Percentiles rank a stretch among this genome's conserved stretches.
Conservation (phyloP, 331 rosid genomes). For the Pyrus hybrid region DNA sequence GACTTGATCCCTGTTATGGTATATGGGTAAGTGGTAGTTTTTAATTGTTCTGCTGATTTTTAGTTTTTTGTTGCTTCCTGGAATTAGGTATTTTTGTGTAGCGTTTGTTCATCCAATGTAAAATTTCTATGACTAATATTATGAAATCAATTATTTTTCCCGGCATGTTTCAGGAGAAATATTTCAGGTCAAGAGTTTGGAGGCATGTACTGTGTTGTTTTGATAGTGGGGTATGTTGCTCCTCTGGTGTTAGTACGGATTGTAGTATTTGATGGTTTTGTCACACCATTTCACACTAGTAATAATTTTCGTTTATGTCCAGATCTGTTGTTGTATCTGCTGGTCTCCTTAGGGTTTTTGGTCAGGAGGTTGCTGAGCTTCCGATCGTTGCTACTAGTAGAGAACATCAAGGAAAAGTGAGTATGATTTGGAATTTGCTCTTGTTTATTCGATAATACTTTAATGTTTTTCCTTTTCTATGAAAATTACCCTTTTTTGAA, state of each 20-base stretch:
- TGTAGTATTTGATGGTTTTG: neutral
- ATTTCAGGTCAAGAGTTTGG: slow-evolving; percentile 99
- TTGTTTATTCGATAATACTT: neutral
- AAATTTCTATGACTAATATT: neutral
- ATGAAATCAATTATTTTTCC: neutral
- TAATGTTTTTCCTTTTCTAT: neutral
- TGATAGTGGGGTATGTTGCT: slow-evolving; percentile 68
- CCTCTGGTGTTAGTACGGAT: neutral
- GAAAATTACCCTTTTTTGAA: neutral
- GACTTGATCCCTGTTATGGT: slow-evolving; percentile 99
- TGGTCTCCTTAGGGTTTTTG: slow-evolving; percentile 92
- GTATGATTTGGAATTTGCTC: slow-evolving; percentile 1
- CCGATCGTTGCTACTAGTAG: slow-evolving; percentile 93
- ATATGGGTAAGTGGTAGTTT: slow-evolving; percentile 62
- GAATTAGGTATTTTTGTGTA: neutral
- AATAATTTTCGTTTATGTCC: slow-evolving; percentile 10
- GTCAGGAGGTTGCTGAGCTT: slow-evolving; percentile 87
- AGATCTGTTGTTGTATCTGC: slow-evolving; percentile 94
- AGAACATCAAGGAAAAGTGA: slow-evolving; percentile 90
- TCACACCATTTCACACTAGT: neutral
- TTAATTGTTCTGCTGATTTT: neutral
- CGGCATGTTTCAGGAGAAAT: slow-evolving; percentile 72
- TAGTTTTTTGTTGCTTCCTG: neutral
- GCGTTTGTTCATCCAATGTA: neutral
- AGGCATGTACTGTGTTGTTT: slow-evolving; percentile 97